Conservation (phyloP, 2,329 filamentous ascomycete genomes). For the Nemania sp. region DNA sequence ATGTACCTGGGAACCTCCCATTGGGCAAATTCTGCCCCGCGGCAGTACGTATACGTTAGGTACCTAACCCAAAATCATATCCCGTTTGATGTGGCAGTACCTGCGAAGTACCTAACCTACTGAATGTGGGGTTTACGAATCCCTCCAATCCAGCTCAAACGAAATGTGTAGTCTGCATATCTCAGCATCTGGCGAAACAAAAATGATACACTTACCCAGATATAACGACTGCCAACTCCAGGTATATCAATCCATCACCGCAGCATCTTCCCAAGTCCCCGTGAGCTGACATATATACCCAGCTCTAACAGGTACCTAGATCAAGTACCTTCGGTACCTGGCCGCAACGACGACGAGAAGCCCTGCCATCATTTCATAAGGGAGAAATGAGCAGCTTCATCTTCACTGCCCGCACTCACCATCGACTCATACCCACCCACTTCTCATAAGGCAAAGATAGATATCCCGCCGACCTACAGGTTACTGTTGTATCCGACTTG, state of each 20-base stretch:
- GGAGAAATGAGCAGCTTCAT: neutral
- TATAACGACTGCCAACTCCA: too few species aligned
- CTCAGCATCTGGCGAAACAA: neutral
- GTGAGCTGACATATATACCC: neutral
- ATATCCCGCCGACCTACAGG: neutral
- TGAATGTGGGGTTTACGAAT: constrained; percentile 12
- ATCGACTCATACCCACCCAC: neutral
- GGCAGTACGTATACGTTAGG: neutral
- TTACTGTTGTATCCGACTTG: neutral
- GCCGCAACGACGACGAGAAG: neutral
- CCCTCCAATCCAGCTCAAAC: constrained; percentile 1
- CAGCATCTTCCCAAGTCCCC: neutral
- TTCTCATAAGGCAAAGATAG: neutral
- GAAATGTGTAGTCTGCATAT: neutral
- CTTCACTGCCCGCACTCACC: neutral
- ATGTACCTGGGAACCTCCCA: neutral
- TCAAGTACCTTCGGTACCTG: neutral
- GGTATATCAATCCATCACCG: too few species aligned
- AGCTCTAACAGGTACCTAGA: too few species aligned
- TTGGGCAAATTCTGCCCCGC: too few species aligned
- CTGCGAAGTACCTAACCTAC: too few species aligned
- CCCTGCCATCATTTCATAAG: neutral
- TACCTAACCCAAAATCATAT: neutral
- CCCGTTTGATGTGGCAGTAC: too few species aligned
- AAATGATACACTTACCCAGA: neutral